phyloP scores from a whole-genome alignment of 2,329 filamentous ascomycete species.

The Cadophora luteo-olivacea region DNA sequence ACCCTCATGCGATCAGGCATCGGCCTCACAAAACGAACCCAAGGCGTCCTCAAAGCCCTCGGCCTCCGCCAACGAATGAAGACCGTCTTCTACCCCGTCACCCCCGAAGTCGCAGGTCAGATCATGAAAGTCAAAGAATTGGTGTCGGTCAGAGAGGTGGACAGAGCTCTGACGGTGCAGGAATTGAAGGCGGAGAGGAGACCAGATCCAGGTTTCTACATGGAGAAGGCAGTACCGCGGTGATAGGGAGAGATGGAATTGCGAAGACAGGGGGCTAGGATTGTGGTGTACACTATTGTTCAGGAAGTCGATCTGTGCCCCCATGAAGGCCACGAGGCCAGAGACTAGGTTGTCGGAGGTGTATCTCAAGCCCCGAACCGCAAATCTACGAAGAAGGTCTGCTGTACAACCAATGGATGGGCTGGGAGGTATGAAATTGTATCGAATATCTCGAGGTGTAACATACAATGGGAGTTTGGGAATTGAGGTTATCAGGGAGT shows the following conservation, averaged over 20 bases:
- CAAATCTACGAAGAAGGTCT: not conserved
- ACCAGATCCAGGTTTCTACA: conserved; percentile 72
- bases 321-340: not conserved
- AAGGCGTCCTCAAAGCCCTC: conserved; percentile 72
- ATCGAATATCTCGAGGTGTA: not conserved
- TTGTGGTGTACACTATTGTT: not conserved
- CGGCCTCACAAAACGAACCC: conserved; percentile 68
- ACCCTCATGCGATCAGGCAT: conserved; percentile 76
- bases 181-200: conserved; percentile 67
- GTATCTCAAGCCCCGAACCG: not conserved
- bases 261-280: not conserved
- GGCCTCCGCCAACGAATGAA: conserved; percentile 75
- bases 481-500: not conserved
- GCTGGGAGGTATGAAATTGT: not conserved
- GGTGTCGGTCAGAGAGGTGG: conserved; percentile 72
- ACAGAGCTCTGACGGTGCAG: conserved; percentile 60
- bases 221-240: conserved; percentile 57
- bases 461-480: conserved; percentile 9
- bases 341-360: not conserved
- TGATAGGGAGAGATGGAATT: conserved; percentile 20
- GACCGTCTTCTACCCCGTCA: conserved; percentile 76
- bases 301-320: not conserved
- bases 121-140: conserved; percentile 81
- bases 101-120: conserved; percentile 70
- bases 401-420: conserved; percentile 15